Percentiles rank a stretch among this genome's conserved stretches.
These are phyloP conservation scores for Telfairia occidentalis DNA, from an alignment of 331 rosid genomes.

Conservation along the genomic window DNA sequence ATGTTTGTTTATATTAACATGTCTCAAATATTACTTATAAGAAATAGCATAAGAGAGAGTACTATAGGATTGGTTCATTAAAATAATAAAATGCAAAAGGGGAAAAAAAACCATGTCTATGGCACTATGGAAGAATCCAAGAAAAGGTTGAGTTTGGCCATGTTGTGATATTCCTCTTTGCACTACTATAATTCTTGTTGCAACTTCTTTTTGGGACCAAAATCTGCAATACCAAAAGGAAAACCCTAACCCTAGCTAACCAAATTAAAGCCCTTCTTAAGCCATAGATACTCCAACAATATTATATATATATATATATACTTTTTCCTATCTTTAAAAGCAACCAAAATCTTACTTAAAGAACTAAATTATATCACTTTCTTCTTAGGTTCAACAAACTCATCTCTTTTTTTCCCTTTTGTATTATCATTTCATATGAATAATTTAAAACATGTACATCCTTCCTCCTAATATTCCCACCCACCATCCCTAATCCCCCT, in stretches of 20 bases:
- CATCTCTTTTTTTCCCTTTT: not conserved
- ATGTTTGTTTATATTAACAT: not conserved
- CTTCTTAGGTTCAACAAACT: slow-evolving; percentile 35
- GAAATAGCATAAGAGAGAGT: not conserved
- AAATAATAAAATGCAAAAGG: not conserved
- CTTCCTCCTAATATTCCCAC: slow-evolving; percentile 6
- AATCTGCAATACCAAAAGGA: slow-evolving; percentile 33
- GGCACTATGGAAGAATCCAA: slow-evolving; percentile 40
- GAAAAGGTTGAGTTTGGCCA: slow-evolving; percentile 42
- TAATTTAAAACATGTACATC: not conserved
- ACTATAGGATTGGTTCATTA: not conserved
- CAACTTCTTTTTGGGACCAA: slow-evolving; percentile 88
- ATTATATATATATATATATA: not conserved
- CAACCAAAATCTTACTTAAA: slow-evolving; percentile 55
- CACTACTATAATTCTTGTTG: slow-evolving; percentile 55
- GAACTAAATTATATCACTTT: slow-evolving; percentile 40
- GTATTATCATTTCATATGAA: not conserved
- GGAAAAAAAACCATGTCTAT: not conserved
- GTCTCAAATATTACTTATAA: not conserved
- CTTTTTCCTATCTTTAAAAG: slow-evolving; percentile 20
- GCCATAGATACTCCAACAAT: not conserved
- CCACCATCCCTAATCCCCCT: not conserved
- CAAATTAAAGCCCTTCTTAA: not conserved
- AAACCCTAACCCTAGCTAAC: slow-evolving; percentile 9
- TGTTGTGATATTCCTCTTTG: slow-evolving; percentile 60